Conservation (phyloP, 2,329 filamentous ascomycete species). For the Arthroderma sp. region DNA sequence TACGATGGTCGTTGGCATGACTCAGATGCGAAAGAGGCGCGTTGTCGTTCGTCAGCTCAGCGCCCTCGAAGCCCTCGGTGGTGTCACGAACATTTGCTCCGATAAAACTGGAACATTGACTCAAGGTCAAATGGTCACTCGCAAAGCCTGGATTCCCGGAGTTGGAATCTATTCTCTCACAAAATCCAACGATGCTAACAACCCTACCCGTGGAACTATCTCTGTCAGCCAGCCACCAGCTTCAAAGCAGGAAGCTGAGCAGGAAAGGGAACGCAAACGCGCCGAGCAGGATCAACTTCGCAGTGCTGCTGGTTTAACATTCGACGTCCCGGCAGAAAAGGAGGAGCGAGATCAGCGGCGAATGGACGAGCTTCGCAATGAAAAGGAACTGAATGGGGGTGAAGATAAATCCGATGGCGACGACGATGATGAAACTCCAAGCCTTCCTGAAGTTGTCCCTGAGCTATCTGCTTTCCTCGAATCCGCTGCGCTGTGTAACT, state of each 20-base stretch:
- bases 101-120: conserved; percentile 46
- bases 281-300: conserved; percentile 45
- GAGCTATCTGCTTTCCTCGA: conserved; percentile 40
- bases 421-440: conserved; percentile 10
- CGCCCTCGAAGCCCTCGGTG: conserved; percentile 44
- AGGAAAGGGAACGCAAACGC: conserved; percentile 26
- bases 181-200: conserved; percentile 40
- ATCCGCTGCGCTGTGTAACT: conserved; percentile 43
- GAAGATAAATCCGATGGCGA: conserved; percentile 10
- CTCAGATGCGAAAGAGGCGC: conserved; percentile 39
- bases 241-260: conserved; percentile 19
- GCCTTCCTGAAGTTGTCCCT: conserved; percentile 28
- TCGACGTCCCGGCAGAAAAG: conserved; percentile 46
- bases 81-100: conserved; percentile 45
- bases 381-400: conserved; percentile 8
- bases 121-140: conserved; percentile 47
- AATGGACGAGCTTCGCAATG: conserved; percentile 14
- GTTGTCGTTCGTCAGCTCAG: conserved; percentile 43
- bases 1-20: conserved; percentile 45
- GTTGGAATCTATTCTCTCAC: conserved; percentile 40
- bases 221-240: conserved; percentile 23
- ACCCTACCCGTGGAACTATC: conserved; percentile 41
- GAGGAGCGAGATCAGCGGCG: conserved; percentile 18
- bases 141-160: conserved; percentile 44
- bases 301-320: conserved; percentile 47